These are phyloP conservation scores for Mycosphaerella sp. DNA, from an alignment of 2,329 filamentous ascomycete species.

Conservation along the genomic window DNA sequence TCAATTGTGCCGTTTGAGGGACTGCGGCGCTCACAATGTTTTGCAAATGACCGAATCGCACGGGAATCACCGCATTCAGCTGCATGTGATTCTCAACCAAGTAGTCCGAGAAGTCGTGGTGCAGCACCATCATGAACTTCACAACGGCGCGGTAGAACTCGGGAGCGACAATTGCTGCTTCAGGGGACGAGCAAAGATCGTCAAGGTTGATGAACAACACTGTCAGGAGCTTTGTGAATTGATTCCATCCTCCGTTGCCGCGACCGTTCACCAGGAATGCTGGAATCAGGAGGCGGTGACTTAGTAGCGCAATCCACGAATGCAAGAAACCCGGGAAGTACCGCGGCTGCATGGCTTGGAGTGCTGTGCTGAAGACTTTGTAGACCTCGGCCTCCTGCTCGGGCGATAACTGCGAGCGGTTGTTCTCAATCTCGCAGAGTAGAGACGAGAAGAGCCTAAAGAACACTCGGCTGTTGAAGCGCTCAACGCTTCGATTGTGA, in stretches of 20 bases:
- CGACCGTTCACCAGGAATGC: constrained; percentile 54
- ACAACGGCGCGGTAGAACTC: constrained; percentile 79
- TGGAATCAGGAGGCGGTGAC: constrained; percentile 80
- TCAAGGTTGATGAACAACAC: constrained; percentile 57
- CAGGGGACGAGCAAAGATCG: constrained; percentile 69
- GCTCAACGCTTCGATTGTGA: constrained; percentile 70
- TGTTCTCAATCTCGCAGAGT: constrained; percentile 60
- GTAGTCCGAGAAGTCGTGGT: constrained; percentile 94
- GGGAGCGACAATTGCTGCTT: constrained; percentile 63
- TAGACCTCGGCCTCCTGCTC: constrained; percentile 54
- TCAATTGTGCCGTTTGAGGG: constrained; percentile 55
- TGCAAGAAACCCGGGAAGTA: constrained; percentile 79
- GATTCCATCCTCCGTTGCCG: constrained; percentile 58
- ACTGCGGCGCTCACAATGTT: constrained; percentile 83
- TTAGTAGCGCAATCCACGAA: constrained; percentile 74
- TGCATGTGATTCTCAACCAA: constrained; percentile 78
- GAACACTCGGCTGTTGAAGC: constrained; percentile 83
- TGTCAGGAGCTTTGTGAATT: constrained; percentile 59
- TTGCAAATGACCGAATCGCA: constrained; percentile 77
- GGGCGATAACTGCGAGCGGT: constrained; percentile 22
- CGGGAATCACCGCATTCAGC: constrained; percentile 73
- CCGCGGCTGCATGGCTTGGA: constrained; percentile 68
- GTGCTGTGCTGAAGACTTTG: constrained; percentile 62
- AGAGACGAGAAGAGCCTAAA: constrained; percentile 82
- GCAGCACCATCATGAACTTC: constrained; percentile 75